Base-by-base conservation (phyloP, 2,329 filamentous ascomycete species). In the Daldinia sp. region DNA sequence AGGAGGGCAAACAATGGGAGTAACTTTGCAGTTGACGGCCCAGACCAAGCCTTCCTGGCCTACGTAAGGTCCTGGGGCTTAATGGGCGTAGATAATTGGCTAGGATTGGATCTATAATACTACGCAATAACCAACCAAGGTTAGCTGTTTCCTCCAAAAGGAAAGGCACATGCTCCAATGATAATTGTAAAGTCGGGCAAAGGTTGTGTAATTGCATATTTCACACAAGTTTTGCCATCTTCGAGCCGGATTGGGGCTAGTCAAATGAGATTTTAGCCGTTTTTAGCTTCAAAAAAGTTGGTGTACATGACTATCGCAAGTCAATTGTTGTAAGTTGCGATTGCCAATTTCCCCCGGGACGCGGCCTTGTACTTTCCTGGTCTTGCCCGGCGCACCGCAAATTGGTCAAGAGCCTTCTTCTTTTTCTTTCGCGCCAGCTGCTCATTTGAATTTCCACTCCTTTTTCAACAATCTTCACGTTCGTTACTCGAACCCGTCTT, bases 311-410 rank as follows among this genome's bases (percentile, higher is more conserved):
- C 44, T 56, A 59, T 63, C 42, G 44, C 61, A 20, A 46, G 48
- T 61, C 18, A 56, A 48, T 48, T 48, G 46, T 42, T 60, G 57
- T 60, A 63, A 60, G 65, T 60, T 64, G 41, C 60, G 20, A 57
- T 42, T 70, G 63, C 51, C 53, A 71, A 69, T 71, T 71, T 71
- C 68, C 65, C 68, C 65, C 37, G 35, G 57, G 60, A 61, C 53
- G 60, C 63, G 65, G 68, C 57, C 37, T 59, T 60, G 63, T 30
- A 63, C 53, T 55, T 65, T 26, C 66, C 59, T 56, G 33, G 35
- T 6, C 30, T 56, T 9, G 20, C 20, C 13, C 42, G 58, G 55
- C 60, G 63, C 33, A 26, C 50, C 13, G 13, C 50, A 35, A 57
- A 59, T 61, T 42, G 28, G 56, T 9, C 28, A 46, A 39, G 58